Percentiles rank a stretch among this genome's conserved stretches.
These are phyloP conservation scores for Didymella segeticola DNA, from an alignment of 2,329 filamentous ascomycete species.

Conservation along the genomic window DNA sequence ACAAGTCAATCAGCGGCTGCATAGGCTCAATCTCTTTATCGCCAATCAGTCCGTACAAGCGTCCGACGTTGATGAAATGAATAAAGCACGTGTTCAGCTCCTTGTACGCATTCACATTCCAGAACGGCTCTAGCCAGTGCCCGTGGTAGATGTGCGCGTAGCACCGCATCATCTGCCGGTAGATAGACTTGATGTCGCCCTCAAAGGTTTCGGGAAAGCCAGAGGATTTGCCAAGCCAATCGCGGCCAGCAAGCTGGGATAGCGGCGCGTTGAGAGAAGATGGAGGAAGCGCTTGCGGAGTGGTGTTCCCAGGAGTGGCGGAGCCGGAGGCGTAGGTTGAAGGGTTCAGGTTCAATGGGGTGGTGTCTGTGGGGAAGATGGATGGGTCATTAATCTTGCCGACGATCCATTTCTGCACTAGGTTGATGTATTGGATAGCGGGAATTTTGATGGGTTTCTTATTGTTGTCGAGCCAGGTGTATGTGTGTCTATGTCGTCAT, in stretches of 20 bases:
- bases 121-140: slow-evolving; percentile 60
- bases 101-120: slow-evolving; percentile 56
- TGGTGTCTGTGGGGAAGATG: slow-evolving; percentile 88
- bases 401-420: slow-evolving; percentile 96
- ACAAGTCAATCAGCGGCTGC: slow-evolving; percentile 91
- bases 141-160: slow-evolving; percentile 61
- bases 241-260: slow-evolving; percentile 69
- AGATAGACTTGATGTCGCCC: slow-evolving; percentile 78
- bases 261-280: slow-evolving; percentile 61
- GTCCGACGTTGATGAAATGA: slow-evolving; percentile 68
- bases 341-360: slow-evolving; percentile 70
- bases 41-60: slow-evolving; percentile 78
- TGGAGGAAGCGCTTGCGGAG: slow-evolving; percentile 54
- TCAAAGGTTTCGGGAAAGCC: slow-evolving; percentile 65
- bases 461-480: slow-evolving; percentile 92
- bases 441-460: slow-evolving; percentile 90
- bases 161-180: slow-evolving; percentile 63
- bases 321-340: slow-evolving; percentile 63
- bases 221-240: slow-evolving; percentile 89
- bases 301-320: slow-evolving; percentile 51
- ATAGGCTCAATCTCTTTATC: slow-evolving; percentile 94
- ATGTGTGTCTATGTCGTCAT: slow-evolving; percentile 69
- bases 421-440: slow-evolving; percentile 89
- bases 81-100: slow-evolving; percentile 62
- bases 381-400: slow-evolving; percentile 90